These are phyloP conservation scores for Astragalus membranaceus DNA, from an alignment of 306 rosid species.

Conservation along the genomic window DNA sequence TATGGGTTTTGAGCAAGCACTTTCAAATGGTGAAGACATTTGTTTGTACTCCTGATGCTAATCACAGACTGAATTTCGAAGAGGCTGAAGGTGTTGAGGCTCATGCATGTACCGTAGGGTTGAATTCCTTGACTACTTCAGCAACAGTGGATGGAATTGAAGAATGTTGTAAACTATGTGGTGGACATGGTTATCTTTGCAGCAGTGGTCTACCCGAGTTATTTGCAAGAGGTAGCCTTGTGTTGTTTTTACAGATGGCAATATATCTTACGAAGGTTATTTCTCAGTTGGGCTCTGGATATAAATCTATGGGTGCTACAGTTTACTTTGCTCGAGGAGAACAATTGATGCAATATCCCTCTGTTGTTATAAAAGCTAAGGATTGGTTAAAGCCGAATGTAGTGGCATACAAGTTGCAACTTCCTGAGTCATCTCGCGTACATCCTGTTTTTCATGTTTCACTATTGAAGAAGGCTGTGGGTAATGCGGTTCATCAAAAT, in stretches of 20 bases:
- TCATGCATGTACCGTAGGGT: slow-evolving; percentile 97
- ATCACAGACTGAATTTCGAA: too few species aligned
- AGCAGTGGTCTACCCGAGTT: slow-evolving; percentile 46
- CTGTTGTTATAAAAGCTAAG: slow-evolving; percentile 54
- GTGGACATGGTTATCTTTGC: too few species aligned
- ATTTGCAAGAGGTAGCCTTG: slow-evolving; percentile 91
- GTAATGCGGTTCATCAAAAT: slow-evolving; percentile 37
- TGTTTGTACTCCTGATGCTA: too few species aligned
- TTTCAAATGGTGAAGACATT: too few species aligned
- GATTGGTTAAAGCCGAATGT: too few species aligned
- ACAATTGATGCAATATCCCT: slow-evolving; percentile 53
- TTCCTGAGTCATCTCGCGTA: too few species aligned
- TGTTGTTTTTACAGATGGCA: slow-evolving; percentile 95
- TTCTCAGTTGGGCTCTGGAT: slow-evolving; percentile 74
- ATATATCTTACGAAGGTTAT: slow-evolving; percentile 84
- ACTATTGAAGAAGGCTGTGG: too few species aligned
- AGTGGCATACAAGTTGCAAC: too few species aligned
- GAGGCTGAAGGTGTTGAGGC: slow-evolving; percentile 37
- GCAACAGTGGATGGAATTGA: slow-evolving; percentile 45
- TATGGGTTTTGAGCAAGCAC: too few species aligned
- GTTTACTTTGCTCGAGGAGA: slow-evolving; percentile 67
- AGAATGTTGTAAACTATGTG: too few species aligned
- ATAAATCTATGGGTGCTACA: slow-evolving; percentile 79
- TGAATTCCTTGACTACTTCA: slow-evolving; percentile 88
- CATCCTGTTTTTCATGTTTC: too few species aligned